phyloP scores from a whole-genome alignment of 2,329 filamentous ascomycete species.

The Aspergillus ustus region DNA sequence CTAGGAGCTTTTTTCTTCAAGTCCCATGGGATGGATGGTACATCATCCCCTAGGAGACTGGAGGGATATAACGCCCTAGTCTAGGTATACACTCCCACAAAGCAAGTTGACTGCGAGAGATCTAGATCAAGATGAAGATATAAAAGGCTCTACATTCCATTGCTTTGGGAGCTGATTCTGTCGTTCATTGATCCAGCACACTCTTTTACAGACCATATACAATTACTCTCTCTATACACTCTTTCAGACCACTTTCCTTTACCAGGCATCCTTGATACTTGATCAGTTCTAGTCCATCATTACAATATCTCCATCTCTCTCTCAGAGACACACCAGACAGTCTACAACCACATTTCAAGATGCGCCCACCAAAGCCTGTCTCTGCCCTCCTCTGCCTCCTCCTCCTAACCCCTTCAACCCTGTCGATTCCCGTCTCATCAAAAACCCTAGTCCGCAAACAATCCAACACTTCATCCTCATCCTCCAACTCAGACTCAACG shows the following conservation, averaged over 20 bases:
- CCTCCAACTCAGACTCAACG: slow-evolving; percentile 7
- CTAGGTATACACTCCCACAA: not conserved
- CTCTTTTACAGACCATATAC: not conserved
- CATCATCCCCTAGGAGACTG: not conserved
- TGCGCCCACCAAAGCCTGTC: not conserved
- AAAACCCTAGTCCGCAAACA: slow-evolving; percentile 2
- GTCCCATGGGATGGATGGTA: not conserved
- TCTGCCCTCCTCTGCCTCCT: not conserved
- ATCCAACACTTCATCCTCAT: not conserved
- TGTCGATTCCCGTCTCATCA: not conserved
- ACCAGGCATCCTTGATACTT: not conserved
- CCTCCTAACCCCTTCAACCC: not conserved
- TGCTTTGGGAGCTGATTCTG: not conserved
- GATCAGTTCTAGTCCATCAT: not conserved
- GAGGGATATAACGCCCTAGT: too few relatives aligned
- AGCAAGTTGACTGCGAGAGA: too few relatives aligned
- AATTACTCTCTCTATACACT: not conserved
- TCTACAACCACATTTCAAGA: not conserved
- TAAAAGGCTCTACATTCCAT: not conserved
- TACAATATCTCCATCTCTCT: not conserved
- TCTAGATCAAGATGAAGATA: not conserved
- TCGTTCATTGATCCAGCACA: not conserved
- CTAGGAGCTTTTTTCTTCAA: not conserved
- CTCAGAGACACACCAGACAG: not conserved
- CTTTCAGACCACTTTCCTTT: not conserved